Base-by-base conservation (phyloP, 1,139 yeast species). In the Yamadazyma dendronema region DNA sequence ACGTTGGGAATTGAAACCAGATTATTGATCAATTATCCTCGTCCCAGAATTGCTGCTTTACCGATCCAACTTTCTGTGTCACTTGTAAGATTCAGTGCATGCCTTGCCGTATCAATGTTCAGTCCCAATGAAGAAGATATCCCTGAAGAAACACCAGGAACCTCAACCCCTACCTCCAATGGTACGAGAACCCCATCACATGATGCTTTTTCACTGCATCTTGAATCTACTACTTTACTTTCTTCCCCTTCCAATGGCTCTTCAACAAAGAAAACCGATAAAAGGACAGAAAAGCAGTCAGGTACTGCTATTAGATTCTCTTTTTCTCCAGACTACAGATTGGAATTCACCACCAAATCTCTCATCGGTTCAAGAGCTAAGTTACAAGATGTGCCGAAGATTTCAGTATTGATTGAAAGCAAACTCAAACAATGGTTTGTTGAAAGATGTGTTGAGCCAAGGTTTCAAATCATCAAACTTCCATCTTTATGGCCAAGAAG, bases 401-500 rank as follows among this genome's bases (percentile, higher is more conserved):
- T 94, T 28, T 81, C 96, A 7, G 81, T 88, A 35, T 67, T 94
- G 34, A 80, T 94, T 25, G 97, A 92, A 54, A 78, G 80, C 42
- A 82, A 83, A 46, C 72, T 94, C 33, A 75, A 94, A 46, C 83
- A 82, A 44, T 89, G 97, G 95, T 89, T 94, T 56, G 80, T 83
- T 22, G 97, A 89, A 49, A 71, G 96, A 43, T 88, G 96, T 54
- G 95, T 94, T 6, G 95, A 88, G 49, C 99, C 99, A 1, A 71
- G 95, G 46, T 90, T 84, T 52, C 96, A 88, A 59, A 83, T 86
- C 36, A 80, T 92, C 15, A 77, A 76, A 48, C 61, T 92, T 26
- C 98, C 98, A 1, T 81, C 88, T 30, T 66, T 90, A 54, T 90
- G 97, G 97, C 96, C 96, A 3, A 67, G 94, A 47, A 76, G 83